A percentile compares a stretch with the other conserved stretches of the same genome.
These are phyloP conservation scores for Ceratobasidium sp. DNA, from an alignment of 1,284 basidiomycete genomes.

Conservation along the genomic window DNA sequence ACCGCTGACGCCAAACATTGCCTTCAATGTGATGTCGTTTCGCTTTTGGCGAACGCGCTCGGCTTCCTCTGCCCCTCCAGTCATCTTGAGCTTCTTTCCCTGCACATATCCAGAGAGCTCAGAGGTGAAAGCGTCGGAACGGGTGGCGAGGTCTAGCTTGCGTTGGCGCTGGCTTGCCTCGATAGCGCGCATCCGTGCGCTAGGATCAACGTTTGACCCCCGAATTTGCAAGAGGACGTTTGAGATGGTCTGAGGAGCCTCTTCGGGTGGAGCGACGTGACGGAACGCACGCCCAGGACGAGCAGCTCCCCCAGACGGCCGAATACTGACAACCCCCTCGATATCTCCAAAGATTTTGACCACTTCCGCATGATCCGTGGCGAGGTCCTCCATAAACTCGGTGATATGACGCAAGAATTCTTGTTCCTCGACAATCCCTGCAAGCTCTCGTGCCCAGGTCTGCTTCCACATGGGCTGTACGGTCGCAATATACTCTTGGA, in stretches of 20 bases:
- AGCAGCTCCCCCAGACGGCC: constrained; percentile 46
- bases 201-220: constrained; percentile 79
- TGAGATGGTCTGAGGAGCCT: constrained; percentile 64
- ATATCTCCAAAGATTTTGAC: constrained; percentile 85
- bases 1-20: constrained; percentile 67
- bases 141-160: constrained; percentile 71
- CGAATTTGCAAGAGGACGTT: constrained; percentile 88
- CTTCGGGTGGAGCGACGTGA: constrained; percentile 63
- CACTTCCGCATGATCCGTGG: constrained; percentile 91
- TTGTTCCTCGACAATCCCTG: constrained; percentile 97
- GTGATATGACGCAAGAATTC: constrained; percentile 92
- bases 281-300: constrained; percentile 57
- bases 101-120: constrained; percentile 85
- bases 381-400: constrained; percentile 84
- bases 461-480: constrained; percentile 98
- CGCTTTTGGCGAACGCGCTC: constrained; percentile 83
- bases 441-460: constrained; percentile 96
- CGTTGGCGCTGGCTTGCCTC: constrained; percentile 81
- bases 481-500: constrained; percentile 85
- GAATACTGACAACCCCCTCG: constrained; percentile 83
- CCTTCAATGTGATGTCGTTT: constrained; percentile 83
- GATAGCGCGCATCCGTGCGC: constrained; percentile 83
- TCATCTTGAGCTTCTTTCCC: constrained; percentile 88
- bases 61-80: constrained; percentile 89
- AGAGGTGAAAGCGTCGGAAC: constrained; percentile 78